These are phyloP conservation scores for Cystobasidium tubakii DNA, from an alignment of 768 basidiomycete genomes.

Conservation along the genomic window DNA sequence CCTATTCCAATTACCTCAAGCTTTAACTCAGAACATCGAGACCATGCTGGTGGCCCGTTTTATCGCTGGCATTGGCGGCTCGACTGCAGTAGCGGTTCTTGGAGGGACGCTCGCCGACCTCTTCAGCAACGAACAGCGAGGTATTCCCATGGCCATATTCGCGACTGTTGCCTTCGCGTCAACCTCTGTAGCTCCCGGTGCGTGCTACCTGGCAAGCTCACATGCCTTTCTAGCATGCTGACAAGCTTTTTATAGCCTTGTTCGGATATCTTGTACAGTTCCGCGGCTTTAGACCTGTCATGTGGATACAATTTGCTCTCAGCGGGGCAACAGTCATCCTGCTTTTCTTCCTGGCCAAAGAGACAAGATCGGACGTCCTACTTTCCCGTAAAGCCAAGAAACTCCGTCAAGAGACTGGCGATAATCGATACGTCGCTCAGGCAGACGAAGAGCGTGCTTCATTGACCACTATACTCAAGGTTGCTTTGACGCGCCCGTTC, in stretches of 20 bases:
- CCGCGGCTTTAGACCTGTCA: slow-evolving; percentile 64
- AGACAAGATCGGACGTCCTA: slow-evolving; percentile 68
- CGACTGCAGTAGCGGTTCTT: slow-evolving; percentile 14
- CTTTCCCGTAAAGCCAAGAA: slow-evolving; percentile 63
- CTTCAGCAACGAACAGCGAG: slow-evolving; percentile 18
- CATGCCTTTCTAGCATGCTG: not conserved
- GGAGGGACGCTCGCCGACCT: slow-evolving; percentile 33
- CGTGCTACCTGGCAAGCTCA: not conserved
- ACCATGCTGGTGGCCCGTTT: slow-evolving; percentile 34
- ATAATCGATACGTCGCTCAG: slow-evolving; percentile 60
- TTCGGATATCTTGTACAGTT: slow-evolving; percentile 56
- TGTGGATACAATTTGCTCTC: slow-evolving; percentile 51
- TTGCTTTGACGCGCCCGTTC: slow-evolving; percentile 49
- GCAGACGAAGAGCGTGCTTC: slow-evolving; percentile 61
- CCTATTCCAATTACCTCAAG: slow-evolving; percentile 32
- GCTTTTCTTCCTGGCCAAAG: slow-evolving; percentile 59
- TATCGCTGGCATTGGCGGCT: slow-evolving; percentile 29
- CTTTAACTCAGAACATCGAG: slow-evolving; percentile 22
- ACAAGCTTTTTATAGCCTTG: slow-evolving; percentile 60
- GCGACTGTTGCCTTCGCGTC: slow-evolving; percentile 8
- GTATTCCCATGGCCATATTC: slow-evolving; percentile 29
- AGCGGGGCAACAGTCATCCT: slow-evolving; percentile 56
- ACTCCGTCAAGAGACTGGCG: slow-evolving; percentile 62
- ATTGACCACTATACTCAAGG: slow-evolving; percentile 61
- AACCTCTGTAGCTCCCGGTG: not conserved